Evolutionary conservation across 495 filamentous ascomycete species (phyloP).

Genomic region (Xylaria intraflava): DNA sequence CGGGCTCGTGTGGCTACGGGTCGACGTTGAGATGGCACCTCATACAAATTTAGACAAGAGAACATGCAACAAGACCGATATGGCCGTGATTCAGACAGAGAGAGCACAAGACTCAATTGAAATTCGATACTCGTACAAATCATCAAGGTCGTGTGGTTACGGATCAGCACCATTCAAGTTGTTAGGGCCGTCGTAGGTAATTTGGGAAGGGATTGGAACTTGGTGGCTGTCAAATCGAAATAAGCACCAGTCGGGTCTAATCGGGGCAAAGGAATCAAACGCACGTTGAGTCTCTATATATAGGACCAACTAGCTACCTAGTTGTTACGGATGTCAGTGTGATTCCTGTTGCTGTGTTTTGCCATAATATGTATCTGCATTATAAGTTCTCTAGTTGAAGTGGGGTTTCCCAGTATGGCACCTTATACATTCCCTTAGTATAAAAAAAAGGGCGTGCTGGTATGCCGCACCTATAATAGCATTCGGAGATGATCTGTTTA

Average conservation of each 20-base stretch:
- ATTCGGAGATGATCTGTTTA: too few species aligned
- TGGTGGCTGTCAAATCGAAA: neutral
- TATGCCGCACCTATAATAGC: too few species aligned
- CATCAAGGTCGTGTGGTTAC: neutral
- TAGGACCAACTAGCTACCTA: neutral
- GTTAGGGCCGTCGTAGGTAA: neutral
- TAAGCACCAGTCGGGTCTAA: neutral
- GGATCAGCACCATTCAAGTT: neutral
- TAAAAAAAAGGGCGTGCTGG: too few species aligned
- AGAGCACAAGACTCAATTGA: neutral
- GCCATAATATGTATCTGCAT: neutral
- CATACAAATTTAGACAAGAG: conserved; percentile 3
- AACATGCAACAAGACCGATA: neutral
- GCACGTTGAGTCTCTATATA: neutral
- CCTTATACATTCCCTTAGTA: too few species aligned
- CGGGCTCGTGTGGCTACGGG: neutral
- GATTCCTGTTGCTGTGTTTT: neutral
- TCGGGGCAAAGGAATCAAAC: too few species aligned
- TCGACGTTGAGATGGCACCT: neutral
- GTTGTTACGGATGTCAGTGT: neutral
- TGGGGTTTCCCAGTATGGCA: too few species aligned
- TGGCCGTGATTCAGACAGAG: neutral
- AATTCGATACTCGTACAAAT: neutral
- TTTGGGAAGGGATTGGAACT: neutral
- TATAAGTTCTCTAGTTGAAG: too few species aligned